phyloP scores from a whole-genome alignment of 176 grass and related monocot species.

The Triticum urartu region DNA sequence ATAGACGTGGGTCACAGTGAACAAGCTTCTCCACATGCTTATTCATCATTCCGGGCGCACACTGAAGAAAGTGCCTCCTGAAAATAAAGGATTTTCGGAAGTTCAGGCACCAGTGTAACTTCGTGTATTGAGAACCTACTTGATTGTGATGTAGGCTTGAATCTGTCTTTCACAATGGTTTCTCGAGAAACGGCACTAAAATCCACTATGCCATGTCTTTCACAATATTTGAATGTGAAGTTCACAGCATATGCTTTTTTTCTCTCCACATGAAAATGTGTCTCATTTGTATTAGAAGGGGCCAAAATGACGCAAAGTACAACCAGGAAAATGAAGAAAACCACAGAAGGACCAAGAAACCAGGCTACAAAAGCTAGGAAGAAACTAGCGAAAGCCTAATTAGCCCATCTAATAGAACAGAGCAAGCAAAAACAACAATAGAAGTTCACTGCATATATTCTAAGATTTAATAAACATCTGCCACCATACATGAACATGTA shows the following conservation, averaged over 20 bases:
- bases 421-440: neutral
- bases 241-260: no score
- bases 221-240: neutral
- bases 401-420: neutral
- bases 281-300: no score
- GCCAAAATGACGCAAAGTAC: neutral
- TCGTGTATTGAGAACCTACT: neutral
- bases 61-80: constrained; percentile 72
- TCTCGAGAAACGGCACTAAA: neutral
- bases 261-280: no score
- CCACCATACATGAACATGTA: constrained; percentile 14
- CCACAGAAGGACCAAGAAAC: neutral
- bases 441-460: neutral
- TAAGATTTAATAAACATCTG: neutral
- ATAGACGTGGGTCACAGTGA: constrained; percentile 58
- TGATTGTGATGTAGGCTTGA: neutral
- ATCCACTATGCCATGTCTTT: neutral
- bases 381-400: neutral
- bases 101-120: neutral
- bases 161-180: neutral
- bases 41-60: constrained; percentile 58
- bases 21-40: constrained; percentile 75
- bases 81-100: constrained; percentile 21
- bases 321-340: neutral
- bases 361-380: no score